Base-by-base conservation (phyloP, 1,139 yeast genomes). In the Blastobotrys proliferans region DNA sequence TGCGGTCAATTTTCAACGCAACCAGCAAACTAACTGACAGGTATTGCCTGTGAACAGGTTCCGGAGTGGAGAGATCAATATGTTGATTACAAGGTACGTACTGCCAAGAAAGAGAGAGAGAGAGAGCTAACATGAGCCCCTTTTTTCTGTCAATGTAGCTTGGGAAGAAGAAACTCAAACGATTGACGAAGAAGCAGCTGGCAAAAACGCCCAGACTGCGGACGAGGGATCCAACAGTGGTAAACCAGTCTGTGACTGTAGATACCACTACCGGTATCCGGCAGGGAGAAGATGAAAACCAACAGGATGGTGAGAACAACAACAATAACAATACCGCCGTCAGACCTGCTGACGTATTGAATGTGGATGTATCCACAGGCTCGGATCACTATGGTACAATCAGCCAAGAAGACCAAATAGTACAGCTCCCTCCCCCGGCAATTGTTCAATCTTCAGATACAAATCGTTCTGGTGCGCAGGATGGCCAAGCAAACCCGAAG, bases 41-140 rank as follows among this genome's bases (percentile, higher is more conserved):
- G n/a, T n/a, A n/a, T n/a, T n/a, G n/a, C n/a, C n/a, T n/a, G n/a
- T n/a, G n/a, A n/a, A n/a, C 64, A 77, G 49, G 85, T 85, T 5
- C 95, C 95, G 1, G 96, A 87, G 61, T 87, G 96, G 96, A 73
- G 79, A 53, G 79, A 77, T 47, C 88, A 83, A 59, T 87, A 88
- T 55, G 68, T 88, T 31, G 81, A 86, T 62, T 88, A 88, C 59
- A 82, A 81, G 58, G 66, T 66, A 20, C 38, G 56, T 8, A 39
- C 20, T 33, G 39, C 21, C 28, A 32, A 10, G 20, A 19, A 19
- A 74, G 74, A 5, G 70, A 69, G 53, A 69, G 69, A 24, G n/a
- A 14, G 6, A 33, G 3, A 8, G 19, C 34, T 18, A 34, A 41
- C 38, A 11, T 11, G 13, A 6, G 11, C 6, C 11, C 33, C 5